Base-by-base conservation (phyloP, 2,329 filamentous ascomycete species). In the Aureobasidium subglaciale region DNA sequence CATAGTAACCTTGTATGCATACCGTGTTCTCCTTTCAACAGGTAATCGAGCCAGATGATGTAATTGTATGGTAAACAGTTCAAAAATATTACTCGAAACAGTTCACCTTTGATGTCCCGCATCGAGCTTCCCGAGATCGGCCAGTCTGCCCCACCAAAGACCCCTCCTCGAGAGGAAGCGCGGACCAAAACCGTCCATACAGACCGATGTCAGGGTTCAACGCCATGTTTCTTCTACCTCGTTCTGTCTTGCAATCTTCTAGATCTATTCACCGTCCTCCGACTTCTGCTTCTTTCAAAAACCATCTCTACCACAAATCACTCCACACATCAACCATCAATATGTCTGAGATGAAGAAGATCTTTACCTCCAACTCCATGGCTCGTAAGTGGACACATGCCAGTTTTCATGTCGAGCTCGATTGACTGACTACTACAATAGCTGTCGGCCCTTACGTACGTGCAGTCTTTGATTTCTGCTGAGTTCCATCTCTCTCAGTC, bases 321-420 rank as follows among this genome's bases (percentile, higher is more conserved):
- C 52, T 58, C 27, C 38, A 37, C 53, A 56, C 43, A 40, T 42
- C 49, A 35, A 18, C 38, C 37, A 38, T 32, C 48, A 63, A 64
- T 59, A 73, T 73, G 70, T 67, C 71, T 29, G 71, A 71, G 25
- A 70, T 74, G 57, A 71, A 73, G 66, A 73, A 73, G 60, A 64
- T 74, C 48, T 63, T 68, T 59, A 71, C 71, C 13, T 61, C 64
- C 43, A 68, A 73, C 55, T 72, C 72, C 9, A 70, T 67, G 57
- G 70, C 72, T 46, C 70, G 72, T 74, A 67, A 59, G 69, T 67
- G 4, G 20, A 20, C 32, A 41, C 29, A 24, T 30, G 35, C 29
- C 10, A 41, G 22, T 3, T 48, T 37, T n/a, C 34, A 13, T 25
- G 5, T 30, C 20, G 50, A n/a, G 48, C 48, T 7, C 58, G 62